Conservation (phyloP, 306 rosid species). For the Prunus salicina region DNA sequence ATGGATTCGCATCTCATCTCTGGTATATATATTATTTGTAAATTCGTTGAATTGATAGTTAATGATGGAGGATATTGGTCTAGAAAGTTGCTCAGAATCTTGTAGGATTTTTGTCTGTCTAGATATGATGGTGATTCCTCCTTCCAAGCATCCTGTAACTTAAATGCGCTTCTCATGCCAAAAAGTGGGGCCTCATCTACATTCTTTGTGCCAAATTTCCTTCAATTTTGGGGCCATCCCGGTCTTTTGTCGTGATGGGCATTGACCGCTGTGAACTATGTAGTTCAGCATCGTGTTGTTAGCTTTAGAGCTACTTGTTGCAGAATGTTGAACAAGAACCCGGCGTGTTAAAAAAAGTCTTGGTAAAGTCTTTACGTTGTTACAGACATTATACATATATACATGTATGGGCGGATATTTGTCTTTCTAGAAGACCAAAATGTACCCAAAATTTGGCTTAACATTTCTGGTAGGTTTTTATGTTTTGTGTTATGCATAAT, state of each 20-base stretch:
- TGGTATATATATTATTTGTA: background rate
- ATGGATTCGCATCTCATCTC: background rate
- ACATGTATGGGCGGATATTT: background rate
- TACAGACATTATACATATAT: too few species aligned
- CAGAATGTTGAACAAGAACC: slow-evolving; percentile 1
- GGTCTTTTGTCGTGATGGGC: too few species aligned
- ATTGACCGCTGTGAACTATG: background rate
- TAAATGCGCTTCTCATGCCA: background rate
- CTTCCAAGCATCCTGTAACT: background rate
- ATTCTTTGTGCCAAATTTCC: background rate
- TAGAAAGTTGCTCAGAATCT: background rate
- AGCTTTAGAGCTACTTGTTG: background rate
- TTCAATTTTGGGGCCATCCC: background rate
- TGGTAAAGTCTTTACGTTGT: too few species aligned
- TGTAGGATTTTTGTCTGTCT: background rate
- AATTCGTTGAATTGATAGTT: background rate
- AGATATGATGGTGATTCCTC: slow-evolving; percentile 3
- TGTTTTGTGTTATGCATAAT: too few species aligned
- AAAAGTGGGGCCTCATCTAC: background rate
- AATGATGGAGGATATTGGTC: background rate
- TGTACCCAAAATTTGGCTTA: too few species aligned
- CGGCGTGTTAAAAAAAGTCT: background rate
- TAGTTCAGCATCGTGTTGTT: background rate
- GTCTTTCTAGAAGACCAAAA: background rate
- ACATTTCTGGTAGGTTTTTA: background rate